Percentiles rank a stretch among this genome's conserved stretches.
Conservation (phyloP, 2,329 filamentous ascomycete species). For the Fusarium nematophilum region DNA sequence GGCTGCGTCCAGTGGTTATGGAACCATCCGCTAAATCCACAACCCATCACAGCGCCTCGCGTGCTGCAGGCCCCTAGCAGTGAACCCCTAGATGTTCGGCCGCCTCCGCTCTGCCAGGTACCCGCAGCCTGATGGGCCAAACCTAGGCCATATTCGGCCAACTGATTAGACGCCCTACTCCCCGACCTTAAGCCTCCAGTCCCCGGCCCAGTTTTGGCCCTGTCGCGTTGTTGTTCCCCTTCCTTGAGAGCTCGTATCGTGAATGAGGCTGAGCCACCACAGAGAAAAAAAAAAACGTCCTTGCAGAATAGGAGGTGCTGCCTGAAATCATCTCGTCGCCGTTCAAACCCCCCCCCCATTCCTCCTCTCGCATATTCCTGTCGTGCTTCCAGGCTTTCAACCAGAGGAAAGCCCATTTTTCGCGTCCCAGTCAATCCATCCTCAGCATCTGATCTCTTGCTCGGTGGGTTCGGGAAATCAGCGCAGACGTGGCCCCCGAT, state of each 20-base stretch:
- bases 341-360: neutral
- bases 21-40: too few species aligned
- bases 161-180: too few species aligned
- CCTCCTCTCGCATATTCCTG: neutral
- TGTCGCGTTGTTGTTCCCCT: constrained; percentile 22
- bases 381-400: neutral
- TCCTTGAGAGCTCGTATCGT: constrained; percentile 26
- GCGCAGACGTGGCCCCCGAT: constrained; percentile 21
- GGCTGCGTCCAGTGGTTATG: neutral
- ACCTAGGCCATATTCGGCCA: too few species aligned
- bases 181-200: too few species aligned
- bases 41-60: too few species aligned
- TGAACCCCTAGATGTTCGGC: too few species aligned
- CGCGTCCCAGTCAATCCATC: neutral
- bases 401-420: neutral
- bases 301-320: constrained; percentile 17
- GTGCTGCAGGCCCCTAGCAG: too few species aligned
- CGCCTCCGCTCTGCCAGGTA: too few species aligned
- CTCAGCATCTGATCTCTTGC: neutral
- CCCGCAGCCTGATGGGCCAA: too few species aligned
- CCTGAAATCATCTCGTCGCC: constrained; percentile 10
- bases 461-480: constrained; percentile 20
- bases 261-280: constrained; percentile 26
- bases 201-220: neutral
- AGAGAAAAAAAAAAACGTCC: constrained; percentile 9